Percentiles rank a stretch among this genome's conserved stretches.
Conservation (phyloP, 2,329 filamentous ascomycete genomes). For the Nemania sp. region DNA sequence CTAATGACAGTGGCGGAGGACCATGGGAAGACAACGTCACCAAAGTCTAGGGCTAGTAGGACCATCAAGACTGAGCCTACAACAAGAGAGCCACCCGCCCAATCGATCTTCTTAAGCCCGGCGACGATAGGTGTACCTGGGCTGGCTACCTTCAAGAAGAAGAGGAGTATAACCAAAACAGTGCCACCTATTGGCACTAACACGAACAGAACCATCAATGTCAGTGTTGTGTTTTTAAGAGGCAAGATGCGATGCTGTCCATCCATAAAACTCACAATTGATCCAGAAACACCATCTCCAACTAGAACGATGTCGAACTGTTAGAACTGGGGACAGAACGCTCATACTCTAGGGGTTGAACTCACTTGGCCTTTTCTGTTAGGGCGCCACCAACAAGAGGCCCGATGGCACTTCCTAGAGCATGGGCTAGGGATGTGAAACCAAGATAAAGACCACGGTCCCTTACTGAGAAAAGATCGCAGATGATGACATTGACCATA, state of each 20-base stretch:
- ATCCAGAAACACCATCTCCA: slow-evolving; percentile 60
- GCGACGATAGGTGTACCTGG: slow-evolving; percentile 71
- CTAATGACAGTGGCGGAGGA: slow-evolving; percentile 70
- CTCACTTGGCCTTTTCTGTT: slow-evolving; percentile 19
- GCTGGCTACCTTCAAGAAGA: slow-evolving; percentile 75
- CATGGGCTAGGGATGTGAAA: slow-evolving; percentile 13
- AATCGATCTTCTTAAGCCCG: slow-evolving; percentile 72
- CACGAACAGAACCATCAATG: background rate
- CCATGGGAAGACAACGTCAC: slow-evolving; percentile 73
- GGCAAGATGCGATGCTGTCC: background rate
- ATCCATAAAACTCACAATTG: slow-evolving; percentile 58
- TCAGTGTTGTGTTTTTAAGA: slow-evolving; percentile 15
- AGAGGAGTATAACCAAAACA: slow-evolving; percentile 68
- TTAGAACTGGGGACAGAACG: slow-evolving; percentile 16
- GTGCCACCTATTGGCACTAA: slow-evolving; percentile 63
- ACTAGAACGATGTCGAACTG: slow-evolving; percentile 8
- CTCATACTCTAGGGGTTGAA: slow-evolving; percentile 14
- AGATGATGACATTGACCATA: slow-evolving; percentile 29
- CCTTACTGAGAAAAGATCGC: slow-evolving; percentile 23
- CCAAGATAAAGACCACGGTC: slow-evolving; percentile 27
- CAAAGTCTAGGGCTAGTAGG: slow-evolving; percentile 76
- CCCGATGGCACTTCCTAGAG: slow-evolving; percentile 19
- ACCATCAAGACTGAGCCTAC: slow-evolving; percentile 76
- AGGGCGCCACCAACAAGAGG: slow-evolving; percentile 29
- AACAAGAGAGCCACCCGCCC: slow-evolving; percentile 71